Conservation (phyloP, 2,329 filamentous ascomycete genomes). For the Lizonia empirigonia region DNA sequence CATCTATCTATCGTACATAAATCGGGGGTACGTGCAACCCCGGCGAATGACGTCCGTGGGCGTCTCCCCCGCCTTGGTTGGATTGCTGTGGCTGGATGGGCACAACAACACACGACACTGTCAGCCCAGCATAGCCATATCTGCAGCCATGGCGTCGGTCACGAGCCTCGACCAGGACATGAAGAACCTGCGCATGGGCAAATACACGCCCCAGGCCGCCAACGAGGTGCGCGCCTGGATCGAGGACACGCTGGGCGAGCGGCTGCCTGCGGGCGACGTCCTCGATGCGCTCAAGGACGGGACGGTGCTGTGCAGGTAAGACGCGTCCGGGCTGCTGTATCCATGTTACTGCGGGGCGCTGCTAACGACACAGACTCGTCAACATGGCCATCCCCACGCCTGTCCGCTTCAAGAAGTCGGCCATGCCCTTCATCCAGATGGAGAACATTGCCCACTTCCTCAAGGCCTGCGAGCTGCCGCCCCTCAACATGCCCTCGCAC, state of each 20-base stretch:
- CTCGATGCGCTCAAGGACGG: slow-evolving; percentile 89
- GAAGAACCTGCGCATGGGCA: slow-evolving; percentile 87
- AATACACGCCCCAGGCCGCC: slow-evolving; percentile 89
- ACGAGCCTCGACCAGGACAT: slow-evolving; percentile 93
- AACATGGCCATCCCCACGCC: slow-evolving; percentile 79
- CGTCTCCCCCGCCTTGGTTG: slow-evolving; percentile 18
- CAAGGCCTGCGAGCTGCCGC: slow-evolving; percentile 80
- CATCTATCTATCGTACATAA: slow-evolving; percentile 9
- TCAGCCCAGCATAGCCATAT: slow-evolving; percentile 16
- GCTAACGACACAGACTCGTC: slow-evolving; percentile 65
- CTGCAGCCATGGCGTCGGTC: slow-evolving; percentile 79
- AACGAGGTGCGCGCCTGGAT: slow-evolving; percentile 88
- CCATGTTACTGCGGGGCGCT: too few relatives aligned
- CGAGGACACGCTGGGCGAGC: slow-evolving; percentile 76
- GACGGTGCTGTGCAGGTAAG: slow-evolving; percentile 85
- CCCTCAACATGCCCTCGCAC: slow-evolving; percentile 86
- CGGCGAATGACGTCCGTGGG: slow-evolving; percentile 11
- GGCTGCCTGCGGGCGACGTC: slow-evolving; percentile 74
- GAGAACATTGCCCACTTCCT: slow-evolving; percentile 98
- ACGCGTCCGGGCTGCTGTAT: too few relatives aligned
- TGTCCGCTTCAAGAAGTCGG: slow-evolving; percentile 86
- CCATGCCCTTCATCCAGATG: slow-evolving; percentile 99
- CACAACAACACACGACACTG: slow-evolving; percentile 11
- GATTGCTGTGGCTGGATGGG: not conserved
- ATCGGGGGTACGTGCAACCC: slow-evolving; percentile 6